Conservation (phyloP, 2,329 filamentous ascomycete genomes). For the Emergomyces pasteurianus region DNA sequence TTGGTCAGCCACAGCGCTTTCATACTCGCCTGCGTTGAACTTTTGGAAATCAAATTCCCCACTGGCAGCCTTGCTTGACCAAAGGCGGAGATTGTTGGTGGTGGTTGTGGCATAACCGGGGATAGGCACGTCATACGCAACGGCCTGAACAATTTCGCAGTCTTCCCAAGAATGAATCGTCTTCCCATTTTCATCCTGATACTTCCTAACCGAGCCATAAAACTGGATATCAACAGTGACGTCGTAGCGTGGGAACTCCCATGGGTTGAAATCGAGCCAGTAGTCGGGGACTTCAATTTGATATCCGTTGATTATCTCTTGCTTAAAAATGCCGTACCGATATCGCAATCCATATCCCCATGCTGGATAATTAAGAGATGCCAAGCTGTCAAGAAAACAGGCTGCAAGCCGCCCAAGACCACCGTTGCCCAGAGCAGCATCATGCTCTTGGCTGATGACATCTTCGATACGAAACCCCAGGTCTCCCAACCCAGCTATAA, state of each 20-base stretch:
- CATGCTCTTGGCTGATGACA: conserved; percentile 85
- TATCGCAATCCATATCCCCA: conserved; percentile 97
- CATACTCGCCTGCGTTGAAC: conserved; percentile 97
- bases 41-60: conserved; percentile 99
- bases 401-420: conserved; percentile 89
- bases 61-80: conserved; percentile 94
- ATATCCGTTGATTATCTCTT: conserved; percentile 96
- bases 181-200: conserved; percentile 64
- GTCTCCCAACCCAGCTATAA: conserved; percentile 61
- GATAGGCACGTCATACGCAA: conserved; percentile 86
- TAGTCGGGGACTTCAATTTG: conserved; percentile 98
- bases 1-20: conserved; percentile 94
- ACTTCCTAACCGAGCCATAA: conserved; percentile 72
- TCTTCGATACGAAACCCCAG: conserved; percentile 97
- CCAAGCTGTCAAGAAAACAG: conserved; percentile 93
- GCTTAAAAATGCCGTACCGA: conserved; percentile 97
- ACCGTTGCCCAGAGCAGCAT: conserved; percentile 91
- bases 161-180: conserved; percentile 70
- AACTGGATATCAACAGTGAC: conserved; percentile 96
- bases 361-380: conserved; percentile 85
- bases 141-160: conserved; percentile 81
- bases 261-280: conserved; percentile 98
- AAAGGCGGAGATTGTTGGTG: conserved; percentile 92
- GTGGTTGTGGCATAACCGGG: conserved; percentile 82
- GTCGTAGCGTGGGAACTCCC: conserved; percentile 95